Percentiles rank a stretch among this genome's conserved stretches.
These are phyloP conservation scores for Mortierella sp. DNA, from an alignment of 371 early-diverging fungal genomes.

Conservation along the genomic window DNA sequence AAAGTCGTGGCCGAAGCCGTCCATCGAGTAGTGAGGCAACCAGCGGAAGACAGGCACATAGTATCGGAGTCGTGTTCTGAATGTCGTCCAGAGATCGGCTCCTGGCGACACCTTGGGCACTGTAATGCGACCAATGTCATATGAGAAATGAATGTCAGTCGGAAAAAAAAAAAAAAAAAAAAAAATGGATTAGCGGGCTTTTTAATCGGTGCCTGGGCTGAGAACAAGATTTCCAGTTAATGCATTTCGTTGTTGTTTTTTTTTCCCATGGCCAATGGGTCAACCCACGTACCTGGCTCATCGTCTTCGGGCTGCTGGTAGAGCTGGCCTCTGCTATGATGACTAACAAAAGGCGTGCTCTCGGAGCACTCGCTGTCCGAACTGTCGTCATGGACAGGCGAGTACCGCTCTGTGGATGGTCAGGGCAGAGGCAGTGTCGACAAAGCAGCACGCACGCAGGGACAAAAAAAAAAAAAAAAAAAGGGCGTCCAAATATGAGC, in stretches of 20 bases:
- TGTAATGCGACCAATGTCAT: neutral
- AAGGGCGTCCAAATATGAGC: neutral
- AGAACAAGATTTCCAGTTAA: neutral
- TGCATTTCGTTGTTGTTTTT: no score
- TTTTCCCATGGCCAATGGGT: no score
- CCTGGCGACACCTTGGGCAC: constrained; percentile 34
- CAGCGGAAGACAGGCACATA: constrained; percentile 92
- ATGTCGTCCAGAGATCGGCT: constrained; percentile 49
- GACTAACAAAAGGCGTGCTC: constrained; percentile 48
- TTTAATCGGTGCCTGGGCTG: neutral
- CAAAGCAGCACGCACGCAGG: neutral
- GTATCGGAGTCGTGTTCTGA: constrained; percentile 78
- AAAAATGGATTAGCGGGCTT: neutral
- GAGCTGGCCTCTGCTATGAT: constrained; percentile 24
- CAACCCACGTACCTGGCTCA: constrained; percentile 38
- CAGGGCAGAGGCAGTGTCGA: neutral
- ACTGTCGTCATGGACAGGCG: constrained; percentile 37
- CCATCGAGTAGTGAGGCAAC: constrained; percentile 80
- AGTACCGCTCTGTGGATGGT: constrained; percentile 28
- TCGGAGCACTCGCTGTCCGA: constrained; percentile 50
- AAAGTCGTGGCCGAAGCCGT: constrained; percentile 67
- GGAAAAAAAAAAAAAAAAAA: constrained; percentile 3
- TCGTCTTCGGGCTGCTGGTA: constrained; percentile 47
- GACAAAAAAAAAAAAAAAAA: constrained; percentile 4
- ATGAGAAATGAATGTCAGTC: neutral